Base-by-base conservation (phyloP, 1,284 basidiomycete genomes). In the Cryptococcus sp. region DNA sequence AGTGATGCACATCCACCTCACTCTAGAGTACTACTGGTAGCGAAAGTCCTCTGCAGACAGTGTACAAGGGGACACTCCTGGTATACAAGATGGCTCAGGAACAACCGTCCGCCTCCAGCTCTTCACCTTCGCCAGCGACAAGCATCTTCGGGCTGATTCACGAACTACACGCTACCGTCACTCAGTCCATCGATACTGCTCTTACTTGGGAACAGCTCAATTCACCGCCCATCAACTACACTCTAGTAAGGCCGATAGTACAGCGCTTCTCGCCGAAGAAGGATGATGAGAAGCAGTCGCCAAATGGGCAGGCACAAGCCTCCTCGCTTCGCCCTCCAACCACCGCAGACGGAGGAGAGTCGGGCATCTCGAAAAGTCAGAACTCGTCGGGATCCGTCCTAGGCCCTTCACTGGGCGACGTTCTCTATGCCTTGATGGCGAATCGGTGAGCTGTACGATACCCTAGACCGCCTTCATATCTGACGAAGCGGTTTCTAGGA, bases 151-250 rank as follows among this genome's bases (percentile, higher is more conserved):
- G 47, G 10, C 67, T 80, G 44, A 74, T 78, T 19, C 78, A 78
- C 59, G 65, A 69, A 7, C 58, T 80, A 4, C 73, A 76, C 60
- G 50, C 69, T 17, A 61, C 60, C 17, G 65, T 72, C 51, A 64
- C 50, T 41, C 52, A 52, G 50, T 64, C 51, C 25, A 68, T 77
- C 88, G 91, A 93, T 70, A 85, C 86, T 48, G 84, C 88, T 6
- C 75, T 93, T 52, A 87, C 84, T 56, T 93, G 90, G 91, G 90
- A 91, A 16, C 88, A 91, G 70, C 81, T 91, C 54, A 88, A 86
- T 16, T 88, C 90, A 0, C 86, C 90, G 2, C 89, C 92, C 67
- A 84, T 94, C 78, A 90, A 91, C 71, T 91, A 91, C 67, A 84
- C 88, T 6, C 81, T 93, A 53, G 85, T 93, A 27, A 84, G 90